Conservation (phyloP, 1,139 yeast species). For the Sugiyamaella xylanicola region DNA sequence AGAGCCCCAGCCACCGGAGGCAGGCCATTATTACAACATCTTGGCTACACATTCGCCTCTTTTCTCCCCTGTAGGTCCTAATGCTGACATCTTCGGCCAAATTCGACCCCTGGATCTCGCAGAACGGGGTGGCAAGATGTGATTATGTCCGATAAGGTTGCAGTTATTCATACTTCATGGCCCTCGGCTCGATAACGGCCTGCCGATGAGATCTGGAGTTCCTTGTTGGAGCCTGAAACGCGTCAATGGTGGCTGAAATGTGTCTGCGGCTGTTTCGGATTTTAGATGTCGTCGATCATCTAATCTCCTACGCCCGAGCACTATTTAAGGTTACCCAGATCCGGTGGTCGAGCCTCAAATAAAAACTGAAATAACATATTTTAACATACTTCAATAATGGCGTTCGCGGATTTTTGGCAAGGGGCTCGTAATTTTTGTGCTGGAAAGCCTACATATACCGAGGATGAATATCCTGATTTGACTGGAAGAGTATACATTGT, state of each 20-base stretch:
- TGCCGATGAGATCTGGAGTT: neutral
- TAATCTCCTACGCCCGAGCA: neutral
- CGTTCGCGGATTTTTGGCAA: slow-evolving; percentile 20
- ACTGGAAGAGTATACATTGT: slow-evolving; percentile 48
- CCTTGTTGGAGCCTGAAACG: no score
- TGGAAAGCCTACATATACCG: slow-evolving; percentile 39
- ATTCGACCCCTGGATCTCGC: no score
- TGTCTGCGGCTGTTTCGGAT: neutral
- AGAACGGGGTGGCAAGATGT: no score
- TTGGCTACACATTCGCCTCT: no score
- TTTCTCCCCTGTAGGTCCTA: no score
- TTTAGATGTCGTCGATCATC: neutral
- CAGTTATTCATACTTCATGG: neutral
- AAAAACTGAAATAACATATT: no score
- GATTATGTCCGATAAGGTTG: neutral
- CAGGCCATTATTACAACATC: no score
- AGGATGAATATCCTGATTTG: slow-evolving; percentile 50
- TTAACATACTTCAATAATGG: slow-evolving; percentile 9
- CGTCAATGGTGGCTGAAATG: neutral
- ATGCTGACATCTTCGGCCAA: no score
- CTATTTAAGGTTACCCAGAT: neutral
- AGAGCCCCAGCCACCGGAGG: no score
- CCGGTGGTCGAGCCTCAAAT: no score
- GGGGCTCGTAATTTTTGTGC: slow-evolving; percentile 19
- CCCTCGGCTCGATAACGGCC: no score